A percentile compares a stretch with the other conserved stretches of the same genome.
Evolutionary conservation across 2,329 filamentous ascomycete genomes (phyloP).

Genomic region (Ascochyta fabae): DNA sequence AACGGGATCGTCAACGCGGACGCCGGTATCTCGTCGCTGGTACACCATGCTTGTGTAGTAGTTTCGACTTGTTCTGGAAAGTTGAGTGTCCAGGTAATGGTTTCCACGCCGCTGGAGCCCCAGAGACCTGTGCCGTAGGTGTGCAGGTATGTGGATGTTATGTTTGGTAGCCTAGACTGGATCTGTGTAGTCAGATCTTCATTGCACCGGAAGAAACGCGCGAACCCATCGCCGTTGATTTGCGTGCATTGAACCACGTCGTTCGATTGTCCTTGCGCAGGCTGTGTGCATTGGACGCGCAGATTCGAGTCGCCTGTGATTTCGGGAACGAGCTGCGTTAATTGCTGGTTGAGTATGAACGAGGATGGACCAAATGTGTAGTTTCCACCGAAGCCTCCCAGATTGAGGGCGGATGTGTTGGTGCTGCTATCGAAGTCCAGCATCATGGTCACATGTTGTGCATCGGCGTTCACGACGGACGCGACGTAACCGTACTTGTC

Average conservation of each 20-base stretch:
- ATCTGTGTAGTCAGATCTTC: background rate
- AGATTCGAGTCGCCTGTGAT: background rate
- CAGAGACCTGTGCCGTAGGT: constrained; percentile 13
- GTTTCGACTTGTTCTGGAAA: background rate
- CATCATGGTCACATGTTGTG: constrained; percentile 6
- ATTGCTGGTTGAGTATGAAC: background rate
- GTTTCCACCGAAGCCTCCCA: background rate
- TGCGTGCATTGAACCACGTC: background rate
- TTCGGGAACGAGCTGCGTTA: background rate
- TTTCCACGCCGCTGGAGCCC: constrained; percentile 3
- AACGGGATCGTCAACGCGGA: background rate
- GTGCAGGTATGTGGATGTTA: background rate
- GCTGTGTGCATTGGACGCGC: background rate
- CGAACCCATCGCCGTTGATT: background rate
- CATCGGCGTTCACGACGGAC: constrained; percentile 12
- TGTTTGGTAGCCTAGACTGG: background rate
- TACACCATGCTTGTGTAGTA: constrained; percentile 10
- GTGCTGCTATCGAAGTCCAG: constrained; percentile 3
- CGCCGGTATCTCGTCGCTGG: constrained; percentile 5
- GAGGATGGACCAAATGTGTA: constrained; percentile 4
- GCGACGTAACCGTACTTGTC: constrained; percentile 12
- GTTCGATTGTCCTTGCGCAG: background rate
- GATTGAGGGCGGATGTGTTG: background rate
- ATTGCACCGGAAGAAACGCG: background rate
- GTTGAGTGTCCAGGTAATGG: background rate